Percentiles rank a stretch among this genome's conserved stretches.
These are phyloP conservation scores for Pyrenopolyporus hunteri DNA, from an alignment of 495 filamentous ascomycete genomes.

Conservation along the genomic window DNA sequence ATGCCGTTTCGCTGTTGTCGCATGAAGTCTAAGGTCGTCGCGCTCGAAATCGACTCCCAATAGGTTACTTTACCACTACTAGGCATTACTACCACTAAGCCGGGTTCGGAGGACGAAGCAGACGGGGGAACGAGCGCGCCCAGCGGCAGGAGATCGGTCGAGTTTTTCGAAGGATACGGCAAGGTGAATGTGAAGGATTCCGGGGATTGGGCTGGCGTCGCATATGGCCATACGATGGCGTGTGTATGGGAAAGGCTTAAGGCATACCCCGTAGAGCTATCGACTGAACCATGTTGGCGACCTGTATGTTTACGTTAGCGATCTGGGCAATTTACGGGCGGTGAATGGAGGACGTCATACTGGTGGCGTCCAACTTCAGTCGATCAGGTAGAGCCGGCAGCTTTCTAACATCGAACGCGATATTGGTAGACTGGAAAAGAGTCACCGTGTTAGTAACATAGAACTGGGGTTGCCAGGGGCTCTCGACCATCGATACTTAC, in stretches of 20 bases:
- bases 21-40: slow-evolving; percentile 74
- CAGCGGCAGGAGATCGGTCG: slow-evolving; percentile 71
- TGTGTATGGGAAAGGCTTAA: slow-evolving; percentile 77
- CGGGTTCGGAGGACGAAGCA: slow-evolving; percentile 74
- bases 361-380: slow-evolving; percentile 64
- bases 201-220: slow-evolving; percentile 62
- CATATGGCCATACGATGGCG: slow-evolving; percentile 90
- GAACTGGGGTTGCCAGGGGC: slow-evolving; percentile 1
- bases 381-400: slow-evolving; percentile 80
- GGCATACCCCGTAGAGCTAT: slow-evolving; percentile 71
- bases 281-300: slow-evolving; percentile 67
- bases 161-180: slow-evolving; percentile 69
- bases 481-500: slow-evolving; percentile 51
- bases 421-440: slow-evolving; percentile 73
- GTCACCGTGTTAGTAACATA: slow-evolving; percentile 28
- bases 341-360: slow-evolving; percentile 51
- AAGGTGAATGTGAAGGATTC: slow-evolving; percentile 79
- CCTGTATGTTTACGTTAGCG: slow-evolving; percentile 41
- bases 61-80: slow-evolving; percentile 83
- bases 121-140: slow-evolving; percentile 79
- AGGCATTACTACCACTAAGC: slow-evolving; percentile 83
- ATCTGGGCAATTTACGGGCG: slow-evolving; percentile 40
- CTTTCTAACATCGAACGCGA: slow-evolving; percentile 83
- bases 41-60: slow-evolving; percentile 92
- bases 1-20: slow-evolving; percentile 78